Percentiles rank a stretch among this genome's conserved stretches.
Evolutionary conservation across 768 basidiomycete genomes (phyloP).

Genomic region (Daedaleopsis nitida): DNA sequence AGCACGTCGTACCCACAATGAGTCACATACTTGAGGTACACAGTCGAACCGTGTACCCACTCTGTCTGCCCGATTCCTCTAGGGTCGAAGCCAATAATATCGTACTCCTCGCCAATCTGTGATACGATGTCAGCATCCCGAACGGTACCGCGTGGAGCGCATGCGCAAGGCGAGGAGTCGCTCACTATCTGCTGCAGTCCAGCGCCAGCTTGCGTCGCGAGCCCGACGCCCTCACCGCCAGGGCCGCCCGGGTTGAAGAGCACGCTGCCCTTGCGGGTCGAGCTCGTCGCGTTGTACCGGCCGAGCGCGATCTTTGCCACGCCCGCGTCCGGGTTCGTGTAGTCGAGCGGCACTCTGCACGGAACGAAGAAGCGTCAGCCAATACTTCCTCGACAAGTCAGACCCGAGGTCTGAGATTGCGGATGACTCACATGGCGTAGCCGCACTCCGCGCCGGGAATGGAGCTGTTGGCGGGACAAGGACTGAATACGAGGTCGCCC

Average conservation of each 20-base stretch:
- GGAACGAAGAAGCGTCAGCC: neutral
- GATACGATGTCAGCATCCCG: neutral
- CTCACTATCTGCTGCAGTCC: slow-evolving; percentile 21
- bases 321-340: slow-evolving; percentile 31
- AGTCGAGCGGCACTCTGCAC: slow-evolving; percentile 35
- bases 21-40: neutral
- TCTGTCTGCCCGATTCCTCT: slow-evolving; percentile 34
- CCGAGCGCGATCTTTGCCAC: slow-evolving; percentile 33
- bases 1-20: neutral
- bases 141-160: too few relatives aligned
- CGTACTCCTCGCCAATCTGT: slow-evolving; percentile 29
- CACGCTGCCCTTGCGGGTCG: slow-evolving; percentile 31
- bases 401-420: too few relatives aligned
- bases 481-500: slow-evolving; percentile 16
- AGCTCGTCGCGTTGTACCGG: slow-evolving; percentile 30
- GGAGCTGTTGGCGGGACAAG: slow-evolving; percentile 8
- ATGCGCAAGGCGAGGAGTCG: neutral
- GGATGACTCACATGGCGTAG: slow-evolving; percentile 18
- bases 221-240: slow-evolving; percentile 25
- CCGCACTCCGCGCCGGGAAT: slow-evolving; percentile 26
- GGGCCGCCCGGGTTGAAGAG: slow-evolving; percentile 38
- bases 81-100: slow-evolving; percentile 34
- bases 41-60: slow-evolving; percentile 16
- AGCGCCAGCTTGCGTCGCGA: slow-evolving; percentile 12
- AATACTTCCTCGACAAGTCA: neutral